Base-by-base conservation (phyloP, 331 rosid genomes). In the Quercus lobata region DNA sequence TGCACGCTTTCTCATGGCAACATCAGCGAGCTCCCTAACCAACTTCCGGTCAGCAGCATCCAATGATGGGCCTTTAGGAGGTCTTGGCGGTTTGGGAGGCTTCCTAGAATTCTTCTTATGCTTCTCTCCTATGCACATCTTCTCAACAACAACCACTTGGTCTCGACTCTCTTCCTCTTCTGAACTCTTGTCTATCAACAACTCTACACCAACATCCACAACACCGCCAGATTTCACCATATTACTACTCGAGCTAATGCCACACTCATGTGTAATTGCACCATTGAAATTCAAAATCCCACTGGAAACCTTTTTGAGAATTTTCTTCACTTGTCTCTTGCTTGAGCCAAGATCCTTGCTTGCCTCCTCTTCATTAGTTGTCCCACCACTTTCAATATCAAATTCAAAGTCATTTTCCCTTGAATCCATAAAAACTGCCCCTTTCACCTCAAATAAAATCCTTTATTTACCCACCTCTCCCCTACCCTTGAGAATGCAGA, bases 1-100 rank as follows among this genome's bases (percentile, higher is more conserved):
- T 2, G 87, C 94, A n/a, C 97, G 92, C 78, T 91, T 93, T 81
- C 82, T 88, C 86, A 81, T 85, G 7, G 96, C 96, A 24, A 87
- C 83, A 76, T 88, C 90, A 0, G 86, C 76, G n/a, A 93, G 83
- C 72, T 89, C 93, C 87, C 86, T 87, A 30, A 91, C 89, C 80
- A 83, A 85, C 87, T 78, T 88, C 77, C 76, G 78, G 75, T 93
- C 94, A 69, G 88, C 92, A 9, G 89, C 91, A 83, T 89, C 89
- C 41, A 93, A 68, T 30, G 84, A 85, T 27, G 97, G 94, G 53
- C 92, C 96, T 60, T 75, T 89, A 7, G 96, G 96, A 54, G 97
- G 96, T 53, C 90, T 80, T 12, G 96, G 97, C 14, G 96, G 96
- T 76, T 83, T 92, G 69, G 77, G 60, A 75, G 96, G 86, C 86